phyloP scores from a whole-genome alignment of 2,329 filamentous ascomycete genomes.

The Diplodia sapinea region DNA sequence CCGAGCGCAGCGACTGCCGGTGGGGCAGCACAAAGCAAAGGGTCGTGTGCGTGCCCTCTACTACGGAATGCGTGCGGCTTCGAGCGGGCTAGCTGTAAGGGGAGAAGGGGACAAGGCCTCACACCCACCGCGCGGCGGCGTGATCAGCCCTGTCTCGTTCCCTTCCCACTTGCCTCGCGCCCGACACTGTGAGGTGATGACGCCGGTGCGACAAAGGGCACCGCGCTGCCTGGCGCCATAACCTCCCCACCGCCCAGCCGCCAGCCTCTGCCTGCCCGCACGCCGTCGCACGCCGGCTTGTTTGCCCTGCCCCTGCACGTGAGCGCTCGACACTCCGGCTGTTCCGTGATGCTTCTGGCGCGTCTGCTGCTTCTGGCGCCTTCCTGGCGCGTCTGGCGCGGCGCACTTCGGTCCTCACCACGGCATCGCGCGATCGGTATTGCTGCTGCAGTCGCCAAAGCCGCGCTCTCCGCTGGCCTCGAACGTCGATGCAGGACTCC shows the following conservation, averaged over 20 bases:
- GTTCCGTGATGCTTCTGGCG: constrained; percentile 21
- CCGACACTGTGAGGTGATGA: not conserved
- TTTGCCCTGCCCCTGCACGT: constrained; percentile 7
- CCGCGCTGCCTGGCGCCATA: constrained; percentile 4
- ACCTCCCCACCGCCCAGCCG: not conserved
- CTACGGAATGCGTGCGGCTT: constrained; percentile 14
- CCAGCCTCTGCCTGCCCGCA: not conserved
- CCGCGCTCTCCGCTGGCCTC: constrained; percentile 11
- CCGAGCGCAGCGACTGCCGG: constrained; percentile 15
- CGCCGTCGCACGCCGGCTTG: not conserved
- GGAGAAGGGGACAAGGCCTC: not conserved
- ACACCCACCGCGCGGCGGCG: not conserved
- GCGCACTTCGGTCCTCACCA: not conserved
- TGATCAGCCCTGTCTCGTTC: constrained; percentile 2
- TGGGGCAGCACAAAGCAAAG: constrained; percentile 27
- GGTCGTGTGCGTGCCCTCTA: constrained; percentile 17
- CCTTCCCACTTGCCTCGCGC: constrained; percentile 2
- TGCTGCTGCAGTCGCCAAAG: constrained; percentile 17
- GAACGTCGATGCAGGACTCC: constrained; percentile 1
- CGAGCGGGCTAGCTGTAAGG: not conserved
- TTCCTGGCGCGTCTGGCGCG: constrained; percentile 1
- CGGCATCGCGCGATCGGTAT: constrained; percentile 14
- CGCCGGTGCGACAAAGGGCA: constrained; percentile 10
- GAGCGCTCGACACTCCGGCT: constrained; percentile 18
- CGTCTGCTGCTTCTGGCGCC: constrained; percentile 16